A percentile compares a stretch with the other conserved stretches of the same genome.
Evolutionary conservation across 306 rosid genomes (phyloP).

Genomic region (Canavalia gladiata): DNA sequence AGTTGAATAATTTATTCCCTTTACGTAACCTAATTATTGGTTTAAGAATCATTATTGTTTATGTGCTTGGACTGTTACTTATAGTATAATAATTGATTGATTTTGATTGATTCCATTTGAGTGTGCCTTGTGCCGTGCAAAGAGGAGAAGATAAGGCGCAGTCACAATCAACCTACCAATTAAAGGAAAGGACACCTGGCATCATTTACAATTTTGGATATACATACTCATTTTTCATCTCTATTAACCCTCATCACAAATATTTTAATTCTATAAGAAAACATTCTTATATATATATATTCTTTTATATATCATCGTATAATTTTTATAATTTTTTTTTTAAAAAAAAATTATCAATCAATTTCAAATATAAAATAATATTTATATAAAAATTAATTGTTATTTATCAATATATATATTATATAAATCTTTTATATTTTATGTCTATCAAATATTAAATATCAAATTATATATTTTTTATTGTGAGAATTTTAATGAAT

Average conservation of each 20-base stretch:
- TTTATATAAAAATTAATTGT: no score
- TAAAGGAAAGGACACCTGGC: constrained; percentile 44
- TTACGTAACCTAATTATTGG: constrained; percentile 52
- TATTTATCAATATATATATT: no score
- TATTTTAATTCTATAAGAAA: no score
- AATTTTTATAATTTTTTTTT: no score
- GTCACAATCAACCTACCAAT: constrained; percentile 43
- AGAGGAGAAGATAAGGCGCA: constrained; percentile 45
- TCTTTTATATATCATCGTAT: no score
- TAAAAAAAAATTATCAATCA: no score
- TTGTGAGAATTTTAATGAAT: neutral
- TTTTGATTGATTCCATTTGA: constrained; percentile 37
- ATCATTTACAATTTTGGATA: neutral
- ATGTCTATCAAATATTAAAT: neutral
- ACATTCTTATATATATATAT: no score
- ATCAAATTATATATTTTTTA: no score
- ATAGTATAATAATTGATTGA: constrained; percentile 4
- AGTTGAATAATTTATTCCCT: constrained; percentile 25
- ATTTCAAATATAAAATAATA: no score
- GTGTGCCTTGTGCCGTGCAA: constrained; percentile 40
- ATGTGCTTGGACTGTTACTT: constrained; percentile 42
- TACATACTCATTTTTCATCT: neutral
- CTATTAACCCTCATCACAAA: no score
- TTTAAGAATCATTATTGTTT: constrained; percentile 50
- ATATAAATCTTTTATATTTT: neutral